Evolutionary conservation across 1,284 basidiomycete genomes (phyloP).

Genomic region (Apiotrichum mycotoxinovorans): DNA sequence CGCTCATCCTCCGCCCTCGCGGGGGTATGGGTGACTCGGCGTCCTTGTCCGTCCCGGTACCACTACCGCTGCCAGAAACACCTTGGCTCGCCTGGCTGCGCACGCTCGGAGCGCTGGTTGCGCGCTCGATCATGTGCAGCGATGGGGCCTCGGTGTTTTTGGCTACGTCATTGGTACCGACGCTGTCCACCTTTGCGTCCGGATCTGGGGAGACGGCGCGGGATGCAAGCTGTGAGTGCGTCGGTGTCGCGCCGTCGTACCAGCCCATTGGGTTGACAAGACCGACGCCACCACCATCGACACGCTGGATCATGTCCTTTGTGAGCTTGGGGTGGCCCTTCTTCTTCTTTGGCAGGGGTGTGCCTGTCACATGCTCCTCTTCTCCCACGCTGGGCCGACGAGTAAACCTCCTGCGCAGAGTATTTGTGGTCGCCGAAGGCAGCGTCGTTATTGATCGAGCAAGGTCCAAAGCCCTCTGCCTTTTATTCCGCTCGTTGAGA

Average conservation of each 20-base stretch:
- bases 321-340: conserved; percentile 53
- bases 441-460: conserved; percentile 34
- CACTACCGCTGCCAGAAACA: background rate
- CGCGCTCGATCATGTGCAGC: background rate
- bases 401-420: conserved; percentile 31
- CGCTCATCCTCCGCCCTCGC: background rate
- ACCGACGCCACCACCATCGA: conserved; percentile 69
- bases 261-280: conserved; percentile 74
- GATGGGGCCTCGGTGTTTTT: background rate
- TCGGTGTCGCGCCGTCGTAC: conserved; percentile 32
- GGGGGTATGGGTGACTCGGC: too few relatives aligned
- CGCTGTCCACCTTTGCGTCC: background rate
- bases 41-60: background rate
- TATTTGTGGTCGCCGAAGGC: conserved; percentile 21
- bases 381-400: background rate
- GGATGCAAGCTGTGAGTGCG: background rate
- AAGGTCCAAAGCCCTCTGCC: conserved; percentile 22
- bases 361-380: background rate
- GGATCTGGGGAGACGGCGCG: conserved; percentile 1
- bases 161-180: background rate
- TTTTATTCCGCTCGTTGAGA: conserved; percentile 53
- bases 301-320: conserved; percentile 78
- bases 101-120: background rate
- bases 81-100: background rate
- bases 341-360: conserved; percentile 26